phyloP scores from a whole-genome alignment of 75 land plant genomes.

The Gnetum montanum region DNA sequence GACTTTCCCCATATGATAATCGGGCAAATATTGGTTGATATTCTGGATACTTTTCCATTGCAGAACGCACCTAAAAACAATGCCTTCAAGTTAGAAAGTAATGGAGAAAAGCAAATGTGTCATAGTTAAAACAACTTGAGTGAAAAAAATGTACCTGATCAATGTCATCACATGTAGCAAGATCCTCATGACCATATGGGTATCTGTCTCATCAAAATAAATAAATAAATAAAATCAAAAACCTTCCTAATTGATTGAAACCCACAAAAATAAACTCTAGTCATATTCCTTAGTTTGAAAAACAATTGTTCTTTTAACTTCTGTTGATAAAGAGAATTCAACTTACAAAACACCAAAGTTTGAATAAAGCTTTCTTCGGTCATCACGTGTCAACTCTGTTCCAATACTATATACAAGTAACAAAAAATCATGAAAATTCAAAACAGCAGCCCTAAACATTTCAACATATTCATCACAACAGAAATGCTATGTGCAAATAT shows the following conservation, averaged over 20 bases:
- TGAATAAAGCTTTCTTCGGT: constrained; percentile 83
- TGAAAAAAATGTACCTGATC: constrained; percentile 59
- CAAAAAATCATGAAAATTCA: too few relatives aligned
- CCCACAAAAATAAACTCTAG: neutral
- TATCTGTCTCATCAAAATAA: constrained; percentile 34
- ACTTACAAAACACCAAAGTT: constrained; percentile 90
- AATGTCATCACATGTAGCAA: constrained; percentile 87
- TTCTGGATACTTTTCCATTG: constrained; percentile 20
- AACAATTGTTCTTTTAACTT: neutral
- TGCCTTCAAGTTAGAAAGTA: neutral
- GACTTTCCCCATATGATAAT: constrained; percentile 20
- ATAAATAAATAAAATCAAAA: neutral
- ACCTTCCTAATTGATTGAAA: neutral
- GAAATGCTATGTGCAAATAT: neutral
- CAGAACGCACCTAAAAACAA: constrained; percentile 13
- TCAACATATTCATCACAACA: too few relatives aligned
- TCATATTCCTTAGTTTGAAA: neutral
- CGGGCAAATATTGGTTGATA: constrained; percentile 21
- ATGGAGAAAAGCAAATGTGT: neutral
- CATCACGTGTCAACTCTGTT: constrained; percentile 95
- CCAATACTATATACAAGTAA: constrained; percentile 61
- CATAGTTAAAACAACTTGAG: neutral
- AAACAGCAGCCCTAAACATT: too few relatives aligned
- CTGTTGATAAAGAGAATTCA: neutral
- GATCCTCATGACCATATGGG: constrained; percentile 97